Conservation (phyloP, 768 basidiomycete species). For the Hemileccinum impolitum region DNA sequence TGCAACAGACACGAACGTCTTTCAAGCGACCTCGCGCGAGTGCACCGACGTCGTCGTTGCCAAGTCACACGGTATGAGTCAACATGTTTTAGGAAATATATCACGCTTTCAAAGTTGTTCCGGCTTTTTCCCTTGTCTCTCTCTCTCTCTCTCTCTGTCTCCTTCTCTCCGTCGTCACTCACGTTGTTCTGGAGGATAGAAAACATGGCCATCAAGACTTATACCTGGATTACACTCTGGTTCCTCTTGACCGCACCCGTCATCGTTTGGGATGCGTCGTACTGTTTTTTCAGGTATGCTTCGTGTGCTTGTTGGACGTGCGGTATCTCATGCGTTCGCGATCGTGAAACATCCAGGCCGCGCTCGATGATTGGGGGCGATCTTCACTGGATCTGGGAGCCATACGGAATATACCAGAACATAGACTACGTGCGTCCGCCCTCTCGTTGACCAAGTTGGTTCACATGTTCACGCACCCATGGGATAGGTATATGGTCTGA, state of each 20-base stretch:
- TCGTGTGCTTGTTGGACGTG: too few relatives aligned
- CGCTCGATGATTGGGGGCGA: constrained; percentile 86
- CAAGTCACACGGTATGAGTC: not conserved
- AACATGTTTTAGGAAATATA: not conserved
- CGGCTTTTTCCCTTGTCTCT: not conserved
- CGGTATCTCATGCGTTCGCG: not conserved
- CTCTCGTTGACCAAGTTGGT: not conserved
- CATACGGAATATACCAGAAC: constrained; percentile 76
- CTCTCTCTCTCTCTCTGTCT: too few relatives aligned
- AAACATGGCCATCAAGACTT: constrained; percentile 47
- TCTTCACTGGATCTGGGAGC: constrained; percentile 89
- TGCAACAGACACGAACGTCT: not conserved
- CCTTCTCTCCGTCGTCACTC: not conserved
- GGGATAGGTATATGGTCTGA: constrained; percentile 66
- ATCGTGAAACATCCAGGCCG: constrained; percentile 48
- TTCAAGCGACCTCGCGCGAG: not conserved
- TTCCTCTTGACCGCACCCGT: constrained; percentile 52
- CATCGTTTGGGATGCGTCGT: constrained; percentile 77
- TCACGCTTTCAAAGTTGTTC: too few relatives aligned
- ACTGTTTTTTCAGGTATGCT: constrained; percentile 70
- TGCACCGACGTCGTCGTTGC: too few relatives aligned
- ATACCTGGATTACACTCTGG: constrained; percentile 64
- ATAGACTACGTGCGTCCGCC: constrained; percentile 41
- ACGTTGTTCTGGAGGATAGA: not conserved
- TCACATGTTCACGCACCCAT: constrained; percentile 35